Evolutionary conservation across 2,329 filamentous ascomycete species (phyloP).

Genomic region (Scytalidium lignicola): DNA sequence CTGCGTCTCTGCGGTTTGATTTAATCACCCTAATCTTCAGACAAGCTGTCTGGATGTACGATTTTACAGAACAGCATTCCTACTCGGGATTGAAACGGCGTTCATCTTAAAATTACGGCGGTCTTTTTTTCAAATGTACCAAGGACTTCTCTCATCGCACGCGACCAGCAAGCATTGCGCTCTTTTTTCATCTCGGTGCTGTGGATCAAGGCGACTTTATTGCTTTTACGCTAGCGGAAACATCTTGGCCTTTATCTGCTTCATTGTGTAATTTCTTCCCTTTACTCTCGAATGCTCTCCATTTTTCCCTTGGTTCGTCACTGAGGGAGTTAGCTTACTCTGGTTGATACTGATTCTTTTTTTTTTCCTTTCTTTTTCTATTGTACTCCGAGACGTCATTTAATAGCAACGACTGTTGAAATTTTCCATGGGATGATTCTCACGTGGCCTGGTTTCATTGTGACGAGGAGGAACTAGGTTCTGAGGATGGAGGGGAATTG

Average conservation of each 20-base stretch:
- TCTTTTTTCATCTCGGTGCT: background rate
- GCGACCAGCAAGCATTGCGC: background rate
- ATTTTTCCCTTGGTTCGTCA: constrained; percentile 3
- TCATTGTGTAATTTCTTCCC: constrained; percentile 18
- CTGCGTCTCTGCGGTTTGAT: constrained; percentile 94
- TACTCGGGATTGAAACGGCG: constrained; percentile 19
- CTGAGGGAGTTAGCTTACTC: constrained; percentile 2
- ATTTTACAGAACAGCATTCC: constrained; percentile 7
- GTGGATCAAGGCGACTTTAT: background rate
- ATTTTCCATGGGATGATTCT: background rate
- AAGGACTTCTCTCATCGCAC: constrained; percentile 9
- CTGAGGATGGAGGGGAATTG: background rate
- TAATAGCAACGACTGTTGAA: constrained; percentile 16
- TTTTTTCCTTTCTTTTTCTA: constrained; percentile 7
- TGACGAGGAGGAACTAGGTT: background rate
- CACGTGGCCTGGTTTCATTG: background rate
- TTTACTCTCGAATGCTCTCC: constrained; percentile 3
- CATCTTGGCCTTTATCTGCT: constrained; percentile 18
- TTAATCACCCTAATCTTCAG: constrained; percentile 40
- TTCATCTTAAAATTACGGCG: constrained; percentile 23
- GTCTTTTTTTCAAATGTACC: constrained; percentile 25
- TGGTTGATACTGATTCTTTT: constrained; percentile 1
- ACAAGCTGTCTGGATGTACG: constrained; percentile 8
- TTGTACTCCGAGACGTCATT: constrained; percentile 5
- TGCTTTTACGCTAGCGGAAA: background rate